Evolutionary conservation across 2,329 filamentous ascomycete species (phyloP).

Genomic region (Paraphoma chrysanthemicola): DNA sequence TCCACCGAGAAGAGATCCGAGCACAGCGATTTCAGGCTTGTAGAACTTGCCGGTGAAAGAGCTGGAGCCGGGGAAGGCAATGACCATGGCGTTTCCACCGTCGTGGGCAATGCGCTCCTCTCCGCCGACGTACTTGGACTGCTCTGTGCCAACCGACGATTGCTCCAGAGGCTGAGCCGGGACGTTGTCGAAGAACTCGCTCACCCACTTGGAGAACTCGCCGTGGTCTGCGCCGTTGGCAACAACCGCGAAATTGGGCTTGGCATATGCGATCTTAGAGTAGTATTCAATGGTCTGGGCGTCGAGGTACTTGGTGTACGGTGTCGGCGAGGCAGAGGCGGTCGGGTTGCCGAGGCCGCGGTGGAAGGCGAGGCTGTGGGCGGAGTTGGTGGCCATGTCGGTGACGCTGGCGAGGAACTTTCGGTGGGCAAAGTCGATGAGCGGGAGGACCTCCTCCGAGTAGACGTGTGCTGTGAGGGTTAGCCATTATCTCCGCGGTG

Average conservation of each 20-base stretch:
- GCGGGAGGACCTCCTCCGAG: constrained; percentile 81
- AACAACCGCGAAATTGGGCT: constrained; percentile 89
- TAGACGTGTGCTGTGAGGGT: constrained; percentile 77
- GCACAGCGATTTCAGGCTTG: constrained; percentile 89
- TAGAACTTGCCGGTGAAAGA: constrained; percentile 73
- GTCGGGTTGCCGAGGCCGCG: constrained; percentile 83
- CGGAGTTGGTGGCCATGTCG: constrained; percentile 82
- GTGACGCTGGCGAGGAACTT: constrained; percentile 68
- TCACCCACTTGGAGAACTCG: constrained; percentile 86
- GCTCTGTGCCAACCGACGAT: constrained; percentile 62
- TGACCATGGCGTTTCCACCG: constrained; percentile 80
- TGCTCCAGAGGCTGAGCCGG: constrained; percentile 57
- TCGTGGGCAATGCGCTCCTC: constrained; percentile 86
- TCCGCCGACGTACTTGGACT: constrained; percentile 90
- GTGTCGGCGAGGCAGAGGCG: constrained; percentile 73
- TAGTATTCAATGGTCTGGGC: constrained; percentile 77
- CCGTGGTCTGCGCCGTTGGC: constrained; percentile 83
- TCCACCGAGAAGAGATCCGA: constrained; percentile 88
- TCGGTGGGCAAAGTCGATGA: constrained; percentile 80
- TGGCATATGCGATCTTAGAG: constrained; percentile 80
- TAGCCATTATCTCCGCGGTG: not conserved
- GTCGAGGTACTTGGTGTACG: constrained; percentile 80
- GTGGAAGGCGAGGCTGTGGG: constrained; percentile 89
- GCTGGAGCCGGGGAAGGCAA: constrained; percentile 92
- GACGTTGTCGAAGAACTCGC: constrained; percentile 85